A percentile compares a stretch with the other conserved stretches of the same genome.
Evolutionary conservation across 805 yeast genomes (phyloP).

Genomic region (Nakazawaea anatomiae): DNA sequence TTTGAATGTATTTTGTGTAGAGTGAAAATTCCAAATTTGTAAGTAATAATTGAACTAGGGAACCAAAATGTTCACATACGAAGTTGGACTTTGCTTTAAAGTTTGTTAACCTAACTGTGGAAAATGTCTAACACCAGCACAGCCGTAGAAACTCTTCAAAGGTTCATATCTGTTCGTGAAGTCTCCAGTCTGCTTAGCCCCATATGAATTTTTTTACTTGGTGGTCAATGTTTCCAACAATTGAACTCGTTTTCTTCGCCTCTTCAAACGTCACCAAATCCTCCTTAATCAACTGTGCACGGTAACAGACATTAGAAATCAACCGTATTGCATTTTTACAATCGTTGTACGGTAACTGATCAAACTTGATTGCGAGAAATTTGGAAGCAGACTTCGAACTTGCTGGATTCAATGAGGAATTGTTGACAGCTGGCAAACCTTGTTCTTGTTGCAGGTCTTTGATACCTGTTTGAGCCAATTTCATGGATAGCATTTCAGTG

Average conservation of each 20-base stretch:
- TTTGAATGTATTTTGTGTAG: too few species aligned
- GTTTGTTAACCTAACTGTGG: too few species aligned
- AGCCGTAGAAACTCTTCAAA: too few species aligned
- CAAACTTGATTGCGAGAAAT: slow-evolving; percentile 16
- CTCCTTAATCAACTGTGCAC: slow-evolving; percentile 19
- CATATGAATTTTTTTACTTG: slow-evolving; percentile 31
- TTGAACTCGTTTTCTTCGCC: slow-evolving; percentile 26
- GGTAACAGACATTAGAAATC: slow-evolving; percentile 16
- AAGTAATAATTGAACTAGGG: too few species aligned
- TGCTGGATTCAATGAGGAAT: not conserved
- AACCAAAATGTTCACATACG: too few species aligned
- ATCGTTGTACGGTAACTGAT: slow-evolving; percentile 12
- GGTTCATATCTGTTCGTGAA: too few species aligned
- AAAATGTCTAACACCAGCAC: too few species aligned
- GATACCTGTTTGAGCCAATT: not conserved
- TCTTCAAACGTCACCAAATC: slow-evolving; percentile 30
- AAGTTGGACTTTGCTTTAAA: too few species aligned
- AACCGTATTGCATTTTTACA: slow-evolving; percentile 13
- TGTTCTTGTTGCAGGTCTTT: not conserved
- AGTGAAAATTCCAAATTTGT: too few species aligned
- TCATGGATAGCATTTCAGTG: not conserved
- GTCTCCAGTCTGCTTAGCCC: slow-evolving; percentile 19
- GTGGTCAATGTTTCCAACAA: slow-evolving; percentile 29
- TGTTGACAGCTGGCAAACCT: not conserved
- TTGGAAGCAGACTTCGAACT: not conserved